Conservation (phyloP, 805 yeast species). For the Metschnikowia cerradonensis region DNA sequence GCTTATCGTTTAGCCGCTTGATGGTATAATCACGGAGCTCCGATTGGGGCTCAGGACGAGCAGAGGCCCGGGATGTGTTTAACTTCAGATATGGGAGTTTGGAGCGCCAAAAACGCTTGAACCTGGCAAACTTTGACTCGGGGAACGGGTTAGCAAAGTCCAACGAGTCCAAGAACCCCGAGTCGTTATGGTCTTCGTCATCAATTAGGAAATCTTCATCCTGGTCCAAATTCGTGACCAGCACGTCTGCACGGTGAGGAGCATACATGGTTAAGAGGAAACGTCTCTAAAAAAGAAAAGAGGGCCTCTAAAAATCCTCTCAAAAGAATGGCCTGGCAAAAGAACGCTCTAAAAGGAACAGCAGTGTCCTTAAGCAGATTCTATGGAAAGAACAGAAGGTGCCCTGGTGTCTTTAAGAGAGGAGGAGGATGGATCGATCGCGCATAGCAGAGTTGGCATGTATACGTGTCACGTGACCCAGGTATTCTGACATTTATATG, state of each 20-base stretch:
- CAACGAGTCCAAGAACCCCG: slow-evolving; percentile 16
- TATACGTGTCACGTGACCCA: too few species aligned
- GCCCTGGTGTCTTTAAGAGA: too few species aligned
- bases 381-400: too few species aligned
- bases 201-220: slow-evolving; percentile 32
- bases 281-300: too few species aligned
- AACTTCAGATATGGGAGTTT: slow-evolving; percentile 1
- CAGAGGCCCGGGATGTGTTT: background rate
- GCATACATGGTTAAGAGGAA: slow-evolving; percentile 2
- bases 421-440: too few species aligned
- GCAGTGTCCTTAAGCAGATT: too few species aligned
- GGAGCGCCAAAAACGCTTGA: background rate
- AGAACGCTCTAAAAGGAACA: too few species aligned
- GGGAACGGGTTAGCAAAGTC: background rate
- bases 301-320: too few species aligned
- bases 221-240: slow-evolving; percentile 51
- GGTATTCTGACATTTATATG: too few species aligned
- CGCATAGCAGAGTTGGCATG: too few species aligned
- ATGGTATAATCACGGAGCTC: slow-evolving; percentile 23
- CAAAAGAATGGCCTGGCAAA: too few species aligned
- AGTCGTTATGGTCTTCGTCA: slow-evolving; percentile 10
- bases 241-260: slow-evolving; percentile 46
- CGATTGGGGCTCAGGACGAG: background rate
- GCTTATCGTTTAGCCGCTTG: slow-evolving; percentile 21
- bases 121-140: background rate